Evolutionary conservation across 2,329 filamentous ascomycete genomes (phyloP).

Genomic region (Harringtonia aguacate): DNA sequence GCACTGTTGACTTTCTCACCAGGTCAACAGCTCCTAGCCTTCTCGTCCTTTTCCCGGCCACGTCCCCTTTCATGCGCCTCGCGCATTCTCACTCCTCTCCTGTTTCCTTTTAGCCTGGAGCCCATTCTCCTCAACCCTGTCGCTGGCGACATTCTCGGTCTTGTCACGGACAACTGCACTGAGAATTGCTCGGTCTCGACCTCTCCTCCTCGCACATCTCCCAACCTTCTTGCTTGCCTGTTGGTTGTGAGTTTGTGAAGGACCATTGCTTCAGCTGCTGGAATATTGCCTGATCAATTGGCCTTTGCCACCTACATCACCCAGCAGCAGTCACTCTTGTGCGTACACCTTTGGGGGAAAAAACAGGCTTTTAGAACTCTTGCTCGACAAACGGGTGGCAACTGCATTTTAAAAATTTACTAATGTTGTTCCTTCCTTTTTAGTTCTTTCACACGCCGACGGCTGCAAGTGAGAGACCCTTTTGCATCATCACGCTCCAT

Average conservation of each 20-base stretch:
- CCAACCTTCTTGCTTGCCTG: background rate
- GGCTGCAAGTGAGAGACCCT: no score
- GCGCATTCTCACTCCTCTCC: background rate
- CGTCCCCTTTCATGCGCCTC: background rate
- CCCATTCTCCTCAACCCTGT: background rate
- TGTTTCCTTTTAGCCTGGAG: background rate
- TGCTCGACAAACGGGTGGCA: background rate
- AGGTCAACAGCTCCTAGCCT: background rate
- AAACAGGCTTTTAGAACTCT: no score
- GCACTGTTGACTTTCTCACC: no score
- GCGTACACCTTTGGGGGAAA: no score
- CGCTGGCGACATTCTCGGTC: constrained; percentile 12
- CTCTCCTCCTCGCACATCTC: background rate
- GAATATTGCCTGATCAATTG: constrained; percentile 19
- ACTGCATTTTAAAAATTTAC: no score
- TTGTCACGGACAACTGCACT: constrained; percentile 15
- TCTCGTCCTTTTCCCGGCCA: background rate
- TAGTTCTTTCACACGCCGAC: no score
- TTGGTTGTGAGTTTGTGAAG: background rate
- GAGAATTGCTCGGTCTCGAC: constrained; percentile 5
- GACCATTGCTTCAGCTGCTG: constrained; percentile 17
- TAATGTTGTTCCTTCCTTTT: no score
- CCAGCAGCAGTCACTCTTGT: background rate
- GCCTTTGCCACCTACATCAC: background rate
- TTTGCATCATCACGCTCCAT: no score